Evolutionary conservation across 2,329 filamentous ascomycete species (phyloP), one percentile per base, ranked within the genome.

Genomic region (Diplodia scrobiculata): DNA sequence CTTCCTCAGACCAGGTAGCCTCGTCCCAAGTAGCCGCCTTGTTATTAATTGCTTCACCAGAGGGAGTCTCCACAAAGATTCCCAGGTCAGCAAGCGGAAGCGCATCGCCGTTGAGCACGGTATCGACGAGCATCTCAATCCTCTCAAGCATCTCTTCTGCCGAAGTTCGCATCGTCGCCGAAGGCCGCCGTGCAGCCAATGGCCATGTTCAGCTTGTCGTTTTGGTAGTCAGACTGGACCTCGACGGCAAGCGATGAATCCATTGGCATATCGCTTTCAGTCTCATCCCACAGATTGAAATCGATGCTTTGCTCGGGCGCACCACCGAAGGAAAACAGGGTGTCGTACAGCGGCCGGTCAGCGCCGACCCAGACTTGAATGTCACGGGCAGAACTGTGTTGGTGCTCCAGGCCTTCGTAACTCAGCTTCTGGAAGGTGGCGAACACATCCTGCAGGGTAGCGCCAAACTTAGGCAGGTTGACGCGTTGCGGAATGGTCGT

Each of bases 191-290:
- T 74, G 45, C 73, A 75, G 9, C 68, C 67, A 50, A 71, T 72
- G 47, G 72, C 70, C 11, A 74, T 68, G 3, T 69, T 63, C 10
- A 78, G 14, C 19, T 67, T 66, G 58, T 76, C 69, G 11, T 50
- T 65, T 5, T 54, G 41, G 38, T 65, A 62, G 60, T 74, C 70
- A 2, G 74, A 74, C 60, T 75, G 73, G 21, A 75, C 69, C 58
- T 78, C 76, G 2, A 78, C 68, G 7, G 76, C 75, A 9, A 78
- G 69, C 2, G 75, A 73, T 64, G 77, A 78, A 29, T 77, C 76
- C 11, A 71, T 72, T 1, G 74, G 70, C 74, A 78, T 77, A 10
- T 74, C 68, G 58, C 72, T 76, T 7, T 76, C 73, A 2, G 76
- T 25, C 27, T 76, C 72, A 11, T 54, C 66, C 75, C 75, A 77